Percentiles rank a stretch among this genome's conserved stretches.
Conservation (phyloP, 2,329 filamentous ascomycete species). For the Helotiales sp. region DNA sequence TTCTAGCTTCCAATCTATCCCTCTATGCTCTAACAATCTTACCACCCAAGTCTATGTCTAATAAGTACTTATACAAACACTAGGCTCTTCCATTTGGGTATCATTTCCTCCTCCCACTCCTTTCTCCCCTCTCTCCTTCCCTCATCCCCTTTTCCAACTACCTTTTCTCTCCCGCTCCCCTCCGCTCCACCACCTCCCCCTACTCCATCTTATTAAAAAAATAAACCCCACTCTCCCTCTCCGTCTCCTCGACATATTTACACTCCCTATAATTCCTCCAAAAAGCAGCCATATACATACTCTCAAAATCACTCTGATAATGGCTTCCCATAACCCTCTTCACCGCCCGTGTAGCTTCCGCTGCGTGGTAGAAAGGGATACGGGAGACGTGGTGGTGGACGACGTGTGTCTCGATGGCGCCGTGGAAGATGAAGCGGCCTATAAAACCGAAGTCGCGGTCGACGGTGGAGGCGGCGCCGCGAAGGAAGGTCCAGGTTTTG, state of each 20-base stretch:
- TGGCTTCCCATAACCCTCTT: conserved; percentile 52
- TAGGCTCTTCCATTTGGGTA: background rate
- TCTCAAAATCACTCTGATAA: conserved; percentile 45
- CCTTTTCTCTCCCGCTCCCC: no score
- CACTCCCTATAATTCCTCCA: conserved; percentile 32
- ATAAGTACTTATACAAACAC: background rate
- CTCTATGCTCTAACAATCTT: background rate
- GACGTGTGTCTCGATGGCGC: conserved; percentile 62
- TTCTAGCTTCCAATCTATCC: background rate
- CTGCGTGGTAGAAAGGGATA: conserved; percentile 60
- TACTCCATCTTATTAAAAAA: conserved; percentile 24
- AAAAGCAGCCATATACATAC: conserved; percentile 31
- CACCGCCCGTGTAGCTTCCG: conserved; percentile 55
- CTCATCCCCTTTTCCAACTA: no score
- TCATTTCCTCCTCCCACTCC: no score
- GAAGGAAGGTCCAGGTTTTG: conserved; percentile 58
- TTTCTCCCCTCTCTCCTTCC: no score
- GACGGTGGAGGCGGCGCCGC: conserved; percentile 60
- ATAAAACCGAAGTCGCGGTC: conserved; percentile 65
- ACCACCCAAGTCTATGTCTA: background rate
- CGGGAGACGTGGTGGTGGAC: conserved; percentile 60
- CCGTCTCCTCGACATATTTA: conserved; percentile 32
- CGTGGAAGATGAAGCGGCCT: conserved; percentile 61
- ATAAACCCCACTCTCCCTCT: conserved; percentile 22
- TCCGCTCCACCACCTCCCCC: background rate